phyloP scores from a whole-genome alignment of 75 land plant species.

The Isoetes taiwanensis region DNA sequence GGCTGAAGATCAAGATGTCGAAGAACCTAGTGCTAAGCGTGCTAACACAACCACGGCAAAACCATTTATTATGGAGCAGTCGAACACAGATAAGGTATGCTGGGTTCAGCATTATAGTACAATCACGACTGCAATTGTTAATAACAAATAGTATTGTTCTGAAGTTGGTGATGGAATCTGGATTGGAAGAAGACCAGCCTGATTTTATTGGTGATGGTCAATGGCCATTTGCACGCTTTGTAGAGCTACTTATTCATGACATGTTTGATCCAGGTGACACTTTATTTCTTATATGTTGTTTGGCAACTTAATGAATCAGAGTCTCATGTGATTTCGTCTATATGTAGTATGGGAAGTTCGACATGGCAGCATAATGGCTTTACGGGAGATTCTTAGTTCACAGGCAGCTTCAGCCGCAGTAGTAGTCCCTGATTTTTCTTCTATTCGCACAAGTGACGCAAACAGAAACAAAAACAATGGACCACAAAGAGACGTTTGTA shows the following conservation, averaged over 20 bases:
- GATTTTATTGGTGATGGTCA: slow-evolving; percentile 51
- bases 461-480: no score
- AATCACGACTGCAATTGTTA: no score
- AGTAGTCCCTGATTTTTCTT: slow-evolving; percentile 30
- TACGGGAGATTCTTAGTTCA: slow-evolving; percentile 81
- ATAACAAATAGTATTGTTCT: background rate
- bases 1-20: slow-evolving; percentile 63
- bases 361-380: slow-evolving; percentile 95
- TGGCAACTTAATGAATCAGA: background rate
- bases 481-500: no score
- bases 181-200: slow-evolving; percentile 48
- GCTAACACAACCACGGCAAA: slow-evolving; percentile 23
- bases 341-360: slow-evolving; percentile 90
- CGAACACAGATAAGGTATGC: slow-evolving; percentile 38
- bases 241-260: slow-evolving; percentile 80
- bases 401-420: slow-evolving; percentile 86
- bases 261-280: slow-evolving; percentile 89
- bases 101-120: no score
- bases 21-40: slow-evolving; percentile 29
- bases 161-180: slow-evolving; percentile 41
- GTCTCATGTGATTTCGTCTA: background rate
- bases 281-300: slow-evolving; percentile 7
- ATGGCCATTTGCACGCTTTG: slow-evolving; percentile 82
- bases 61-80: slow-evolving; percentile 28
- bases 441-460: no score